These are phyloP conservation scores for Exophiala lecanii-corni DNA, from an alignment of 2,329 filamentous ascomycete species.

Conservation along the genomic window DNA sequence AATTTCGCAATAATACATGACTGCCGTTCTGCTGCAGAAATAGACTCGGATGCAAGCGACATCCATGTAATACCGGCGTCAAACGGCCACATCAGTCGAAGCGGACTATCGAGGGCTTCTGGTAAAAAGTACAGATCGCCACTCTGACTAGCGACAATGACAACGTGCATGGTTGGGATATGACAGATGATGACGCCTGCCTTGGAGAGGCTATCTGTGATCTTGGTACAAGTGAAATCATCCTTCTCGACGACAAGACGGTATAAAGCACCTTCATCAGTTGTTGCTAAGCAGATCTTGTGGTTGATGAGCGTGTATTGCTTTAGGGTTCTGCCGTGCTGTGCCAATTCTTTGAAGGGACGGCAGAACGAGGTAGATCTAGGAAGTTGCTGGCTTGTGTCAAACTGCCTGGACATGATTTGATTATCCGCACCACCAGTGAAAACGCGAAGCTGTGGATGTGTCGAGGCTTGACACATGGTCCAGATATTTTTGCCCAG, in stretches of 20 bases:
- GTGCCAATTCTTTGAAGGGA: constrained; percentile 15
- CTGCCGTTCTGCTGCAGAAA: not conserved
- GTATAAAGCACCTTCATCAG: constrained; percentile 18
- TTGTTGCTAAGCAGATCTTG: constrained; percentile 15
- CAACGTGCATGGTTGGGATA: not conserved
- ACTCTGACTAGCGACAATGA: not conserved
- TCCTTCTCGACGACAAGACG: constrained; percentile 1
- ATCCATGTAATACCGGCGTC: not conserved
- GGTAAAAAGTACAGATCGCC: not conserved
- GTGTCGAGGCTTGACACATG: constrained; percentile 41
- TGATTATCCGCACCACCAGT: constrained; percentile 84
- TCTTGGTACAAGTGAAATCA: constrained; percentile 1
- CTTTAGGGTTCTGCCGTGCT: constrained; percentile 12
- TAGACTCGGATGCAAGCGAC: not conserved
- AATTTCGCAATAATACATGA: constrained; percentile 4
- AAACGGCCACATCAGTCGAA: not conserved
- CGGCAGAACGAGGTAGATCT: constrained; percentile 1
- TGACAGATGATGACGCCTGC: constrained; percentile 8
- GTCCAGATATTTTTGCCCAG: constrained; percentile 91
- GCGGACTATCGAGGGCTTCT: not conserved
- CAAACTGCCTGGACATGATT: constrained; percentile 37
- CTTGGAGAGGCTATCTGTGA: not conserved
- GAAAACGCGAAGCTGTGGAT: constrained; percentile 46
- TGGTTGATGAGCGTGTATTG: constrained; percentile 16
- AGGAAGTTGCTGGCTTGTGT: not conserved